Percentiles rank a stretch among this genome's conserved stretches.
Conservation (phyloP, 768 basidiomycete genomes). For the Termitomyces sp. region DNA sequence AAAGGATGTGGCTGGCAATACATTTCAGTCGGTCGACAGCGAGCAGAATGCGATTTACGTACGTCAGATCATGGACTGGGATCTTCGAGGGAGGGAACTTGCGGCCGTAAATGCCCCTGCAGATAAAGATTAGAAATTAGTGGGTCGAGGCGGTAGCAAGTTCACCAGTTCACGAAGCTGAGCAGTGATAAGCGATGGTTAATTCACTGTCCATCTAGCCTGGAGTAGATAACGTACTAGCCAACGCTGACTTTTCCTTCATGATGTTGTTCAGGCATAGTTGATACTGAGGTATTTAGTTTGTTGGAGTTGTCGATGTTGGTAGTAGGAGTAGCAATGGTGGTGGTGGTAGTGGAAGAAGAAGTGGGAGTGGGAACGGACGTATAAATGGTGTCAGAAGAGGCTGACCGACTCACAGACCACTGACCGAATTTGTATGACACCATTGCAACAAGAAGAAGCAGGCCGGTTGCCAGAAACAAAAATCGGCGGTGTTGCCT, state of each 20-base stretch:
- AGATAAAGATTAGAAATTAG: not conserved
- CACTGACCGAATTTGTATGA: slow-evolving; percentile 44
- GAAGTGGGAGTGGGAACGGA: not conserved
- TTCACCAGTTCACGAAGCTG: slow-evolving; percentile 78
- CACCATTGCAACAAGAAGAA: slow-evolving; percentile 32
- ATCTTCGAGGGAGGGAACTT: slow-evolving; percentile 87
- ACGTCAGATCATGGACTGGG: slow-evolving; percentile 85
- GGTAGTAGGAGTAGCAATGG: slow-evolving; percentile 4
- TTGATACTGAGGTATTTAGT: slow-evolving; percentile 13
- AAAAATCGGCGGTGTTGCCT: slow-evolving; percentile 24
- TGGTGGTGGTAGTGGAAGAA: slow-evolving; percentile 8
- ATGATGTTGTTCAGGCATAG: slow-evolving; percentile 30
- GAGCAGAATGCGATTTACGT: slow-evolving; percentile 22
- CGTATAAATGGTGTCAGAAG: slow-evolving; percentile 3
- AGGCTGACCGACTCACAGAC: slow-evolving; percentile 19
- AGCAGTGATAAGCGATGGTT: not conserved
- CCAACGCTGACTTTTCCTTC: slow-evolving; percentile 73
- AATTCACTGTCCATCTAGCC: slow-evolving; percentile 7
- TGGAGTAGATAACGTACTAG: slow-evolving; percentile 52
- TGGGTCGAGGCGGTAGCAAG: not conserved
- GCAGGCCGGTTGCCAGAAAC: slow-evolving; percentile 32
- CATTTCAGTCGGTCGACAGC: slow-evolving; percentile 7
- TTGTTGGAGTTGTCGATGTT: not conserved
- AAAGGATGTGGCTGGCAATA: slow-evolving; percentile 70
- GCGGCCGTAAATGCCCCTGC: slow-evolving; percentile 92